Evolutionary conservation across 805 yeast genomes (phyloP).

Genomic region (Wilhelminamyces savonicus): DNA sequence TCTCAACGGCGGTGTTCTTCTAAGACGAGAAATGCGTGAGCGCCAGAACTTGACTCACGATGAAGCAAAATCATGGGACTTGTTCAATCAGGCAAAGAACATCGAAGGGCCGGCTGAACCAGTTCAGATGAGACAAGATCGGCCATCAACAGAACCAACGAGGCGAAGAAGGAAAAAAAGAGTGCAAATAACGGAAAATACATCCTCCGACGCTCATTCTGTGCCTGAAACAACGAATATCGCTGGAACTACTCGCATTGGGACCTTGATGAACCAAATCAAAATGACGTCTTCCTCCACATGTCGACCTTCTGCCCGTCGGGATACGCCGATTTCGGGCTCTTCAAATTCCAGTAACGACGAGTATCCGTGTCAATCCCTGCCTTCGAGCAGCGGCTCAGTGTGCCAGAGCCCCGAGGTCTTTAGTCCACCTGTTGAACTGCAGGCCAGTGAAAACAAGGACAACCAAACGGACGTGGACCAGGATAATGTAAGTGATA

Average conservation of each 20-base stretch:
- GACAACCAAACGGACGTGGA: too few relatives aligned
- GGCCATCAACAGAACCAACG: not conserved
- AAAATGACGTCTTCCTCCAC: slow-evolving; percentile 1
- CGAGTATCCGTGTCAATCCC: too few relatives aligned
- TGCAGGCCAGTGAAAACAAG: slow-evolving; percentile 3
- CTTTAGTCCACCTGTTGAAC: slow-evolving; percentile 2
- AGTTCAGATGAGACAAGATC: not conserved
- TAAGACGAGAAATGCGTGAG: slow-evolving; percentile 27
- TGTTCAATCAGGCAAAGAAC: slow-evolving; percentile 24
- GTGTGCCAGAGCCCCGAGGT: too few relatives aligned
- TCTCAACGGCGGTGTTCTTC: slow-evolving; percentile 34
- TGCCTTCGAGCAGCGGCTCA: too few relatives aligned
- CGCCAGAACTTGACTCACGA: slow-evolving; percentile 23
- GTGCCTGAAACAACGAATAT: too few relatives aligned
- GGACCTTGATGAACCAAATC: slow-evolving; percentile 17
- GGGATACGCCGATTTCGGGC: too few relatives aligned
- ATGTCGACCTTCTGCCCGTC: not conserved
- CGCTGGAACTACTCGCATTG: slow-evolving; percentile 10
- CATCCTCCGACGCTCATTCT: too few relatives aligned
- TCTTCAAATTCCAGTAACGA: too few relatives aligned
- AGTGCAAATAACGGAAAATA: slow-evolving; percentile 4
- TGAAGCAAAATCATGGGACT: slow-evolving; percentile 31
- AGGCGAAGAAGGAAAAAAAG: slow-evolving; percentile 10
- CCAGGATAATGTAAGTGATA: too few relatives aligned
- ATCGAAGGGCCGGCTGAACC: slow-evolving; percentile 1